Conservation (phyloP, 2,329 filamentous ascomycete species). For the Colletotrichum filicis region DNA sequence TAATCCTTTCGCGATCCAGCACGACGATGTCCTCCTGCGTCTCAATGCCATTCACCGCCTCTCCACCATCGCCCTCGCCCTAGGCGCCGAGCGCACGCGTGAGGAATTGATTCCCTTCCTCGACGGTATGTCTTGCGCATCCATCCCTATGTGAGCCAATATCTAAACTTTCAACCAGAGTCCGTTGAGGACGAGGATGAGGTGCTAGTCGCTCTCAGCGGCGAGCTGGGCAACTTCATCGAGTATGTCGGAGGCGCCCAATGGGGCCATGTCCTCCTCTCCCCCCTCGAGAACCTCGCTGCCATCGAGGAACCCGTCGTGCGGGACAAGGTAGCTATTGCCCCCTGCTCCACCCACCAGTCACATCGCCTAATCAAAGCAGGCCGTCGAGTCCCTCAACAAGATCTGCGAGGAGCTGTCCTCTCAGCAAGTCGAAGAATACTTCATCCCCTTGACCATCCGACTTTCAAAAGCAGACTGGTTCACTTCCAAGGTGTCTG, state of each 20-base stretch:
- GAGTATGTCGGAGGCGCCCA: constrained; percentile 97
- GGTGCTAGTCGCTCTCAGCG: constrained; percentile 94
- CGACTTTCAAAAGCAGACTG: constrained; percentile 99
- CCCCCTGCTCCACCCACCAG: constrained; percentile 9
- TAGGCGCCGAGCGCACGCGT: constrained; percentile 95
- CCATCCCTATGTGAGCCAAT: constrained; percentile 19
- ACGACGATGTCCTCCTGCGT: constrained; percentile 97
- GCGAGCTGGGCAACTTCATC: constrained; percentile 95
- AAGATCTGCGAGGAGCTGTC: constrained; percentile 97
- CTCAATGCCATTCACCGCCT: constrained; percentile 98
- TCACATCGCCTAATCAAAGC: constrained; percentile 35
- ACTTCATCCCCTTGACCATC: constrained; percentile 95
- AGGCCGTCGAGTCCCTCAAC: constrained; percentile 99
- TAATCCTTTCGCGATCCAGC: constrained; percentile 65
- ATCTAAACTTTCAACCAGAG: constrained; percentile 66
- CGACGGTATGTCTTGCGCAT: constrained; percentile 77
- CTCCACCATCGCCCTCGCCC: constrained; percentile 95
- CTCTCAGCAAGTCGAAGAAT: constrained; percentile 92
- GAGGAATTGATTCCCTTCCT: constrained; percentile 99
- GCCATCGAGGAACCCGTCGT: constrained; percentile 98
- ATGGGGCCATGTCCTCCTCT: constrained; percentile 94
- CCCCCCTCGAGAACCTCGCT: constrained; percentile 95
- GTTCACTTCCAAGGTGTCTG: constrained; percentile 99
- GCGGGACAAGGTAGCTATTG: constrained; percentile 83
- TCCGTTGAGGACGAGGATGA: constrained; percentile 99